Evolutionary conservation across 176 grass and related monocot species (phyloP).

Genomic region (Oryza longistaminata): DNA sequence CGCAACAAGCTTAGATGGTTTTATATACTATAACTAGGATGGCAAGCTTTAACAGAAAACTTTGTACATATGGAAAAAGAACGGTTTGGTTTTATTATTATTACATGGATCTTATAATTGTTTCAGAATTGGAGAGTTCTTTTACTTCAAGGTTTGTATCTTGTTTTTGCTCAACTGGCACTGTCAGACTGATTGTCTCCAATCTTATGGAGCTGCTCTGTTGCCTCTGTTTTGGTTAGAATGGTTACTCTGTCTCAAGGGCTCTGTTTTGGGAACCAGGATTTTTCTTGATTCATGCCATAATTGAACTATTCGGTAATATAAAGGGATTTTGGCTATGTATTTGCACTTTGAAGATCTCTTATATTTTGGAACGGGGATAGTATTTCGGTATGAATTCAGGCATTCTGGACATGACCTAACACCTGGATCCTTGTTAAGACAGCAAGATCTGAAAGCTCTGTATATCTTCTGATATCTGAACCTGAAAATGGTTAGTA

Average conservation of each 20-base stretch:
- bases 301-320: neutral
- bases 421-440: neutral
- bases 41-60: slow-evolving; percentile 20
- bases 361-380: no score
- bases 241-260: neutral
- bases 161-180: neutral
- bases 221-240: neutral
- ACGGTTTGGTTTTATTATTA: slow-evolving; percentile 9
- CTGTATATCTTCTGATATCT: neutral
- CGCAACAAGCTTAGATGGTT: slow-evolving; percentile 33
- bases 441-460: neutral
- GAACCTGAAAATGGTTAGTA: neutral
- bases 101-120: slow-evolving; percentile 34
- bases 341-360: no score
- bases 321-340: no score
- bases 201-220: neutral
- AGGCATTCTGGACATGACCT: neutral
- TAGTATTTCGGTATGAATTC: neutral
- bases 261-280: neutral
- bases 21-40: slow-evolving; percentile 38
- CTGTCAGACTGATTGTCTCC: neutral
- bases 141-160: slow-evolving; percentile 9
- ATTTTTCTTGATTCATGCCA: neutral
- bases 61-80: slow-evolving; percentile 44
- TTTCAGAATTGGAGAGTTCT: slow-evolving; percentile 22